Base-by-base conservation (phyloP, 768 basidiomycete species). In the Trametes cinnabarina region DNA sequence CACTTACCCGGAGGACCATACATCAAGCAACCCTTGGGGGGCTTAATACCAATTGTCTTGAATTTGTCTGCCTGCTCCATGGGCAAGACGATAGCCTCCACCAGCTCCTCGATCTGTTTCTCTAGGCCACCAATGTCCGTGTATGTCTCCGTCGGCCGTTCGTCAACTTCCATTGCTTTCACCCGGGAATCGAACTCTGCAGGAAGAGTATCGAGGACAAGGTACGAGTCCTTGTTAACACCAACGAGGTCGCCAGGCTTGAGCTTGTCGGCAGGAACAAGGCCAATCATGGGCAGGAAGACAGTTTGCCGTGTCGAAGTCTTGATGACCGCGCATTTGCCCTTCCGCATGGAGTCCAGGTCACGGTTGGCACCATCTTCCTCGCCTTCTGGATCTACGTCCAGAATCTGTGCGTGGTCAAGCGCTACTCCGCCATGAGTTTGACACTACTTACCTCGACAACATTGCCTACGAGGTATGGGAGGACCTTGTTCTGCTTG, bases 131-230 rank as follows among this genome's bases (percentile, higher is more conserved):
- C 97, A 60, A 99, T 96, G 73, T 95, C 94, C 22, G 94, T 95
- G 68, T 98, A 98, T 2, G 87, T 92, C 72, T 98, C 97, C 12
- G 95, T 98, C 32, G 97, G 97, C 50, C 94, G 82, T 72, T 98
- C 97, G 64, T 99, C 97, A 1, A 99, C 97, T 69, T 99, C 97
- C 97, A 99, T 99, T 9, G 97, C 97, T 73, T 98, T 98, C 23
- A 99, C 97, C 44, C 97, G 86, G 34, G 94, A 94, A 72, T 99
- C 97, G 68, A 94, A 98, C 76, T 99, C 97, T 23, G 90, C 91
- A 3, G 97, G 97, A 22, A 99, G 82, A 3, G 87, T 95, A 72
- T 98, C 97, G 35, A 99, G 82, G 32, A 98, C 85, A 63, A 99
- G 87, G 71, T 98, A 98, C 10, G 96, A 98, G 71, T 99, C 97